These are phyloP conservation scores for Colletotrichum godetiae DNA, from an alignment of 2,329 filamentous ascomycete species.

Conservation along the genomic window DNA sequence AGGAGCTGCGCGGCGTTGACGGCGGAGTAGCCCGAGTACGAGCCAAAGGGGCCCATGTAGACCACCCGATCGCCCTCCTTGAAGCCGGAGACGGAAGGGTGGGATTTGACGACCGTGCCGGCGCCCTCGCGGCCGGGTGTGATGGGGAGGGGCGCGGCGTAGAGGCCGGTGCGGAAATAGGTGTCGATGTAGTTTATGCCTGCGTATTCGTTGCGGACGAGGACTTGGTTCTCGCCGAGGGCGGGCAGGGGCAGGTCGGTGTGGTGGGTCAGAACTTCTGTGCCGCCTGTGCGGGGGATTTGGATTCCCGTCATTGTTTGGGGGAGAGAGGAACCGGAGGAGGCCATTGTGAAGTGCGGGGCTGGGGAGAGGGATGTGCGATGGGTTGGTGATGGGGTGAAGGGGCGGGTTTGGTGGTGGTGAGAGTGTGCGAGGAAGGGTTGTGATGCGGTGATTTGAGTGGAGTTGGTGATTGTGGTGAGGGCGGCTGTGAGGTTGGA, in stretches of 20 bases:
- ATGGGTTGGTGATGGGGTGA: neutral
- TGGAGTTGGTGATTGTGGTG: neutral
- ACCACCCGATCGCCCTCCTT: constrained; percentile 77
- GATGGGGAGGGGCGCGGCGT: constrained; percentile 77
- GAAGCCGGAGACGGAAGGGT: constrained; percentile 65
- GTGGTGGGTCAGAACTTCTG: constrained; percentile 78
- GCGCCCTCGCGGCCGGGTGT: constrained; percentile 84
- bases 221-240: constrained; percentile 75
- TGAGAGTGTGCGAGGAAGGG: neutral
- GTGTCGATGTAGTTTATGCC: constrained; percentile 93
- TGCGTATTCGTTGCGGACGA: constrained; percentile 83
- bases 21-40: constrained; percentile 69
- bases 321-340: constrained; percentile 11
- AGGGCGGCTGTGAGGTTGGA: neutral
- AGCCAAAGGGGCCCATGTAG: constrained; percentile 65
- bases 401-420: neutral
- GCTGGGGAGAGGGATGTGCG: neutral
- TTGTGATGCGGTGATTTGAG: neutral
- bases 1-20: constrained; percentile 66
- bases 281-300: constrained; percentile 77
- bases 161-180: constrained; percentile 89
- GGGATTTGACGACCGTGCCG: constrained; percentile 75
- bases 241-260: constrained; percentile 78
- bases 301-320: constrained; percentile 78
- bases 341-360: constrained; percentile 31